Evolutionary conservation across 148 eudicot species (phyloP).

Genomic region (Spergularia marina): DNA sequence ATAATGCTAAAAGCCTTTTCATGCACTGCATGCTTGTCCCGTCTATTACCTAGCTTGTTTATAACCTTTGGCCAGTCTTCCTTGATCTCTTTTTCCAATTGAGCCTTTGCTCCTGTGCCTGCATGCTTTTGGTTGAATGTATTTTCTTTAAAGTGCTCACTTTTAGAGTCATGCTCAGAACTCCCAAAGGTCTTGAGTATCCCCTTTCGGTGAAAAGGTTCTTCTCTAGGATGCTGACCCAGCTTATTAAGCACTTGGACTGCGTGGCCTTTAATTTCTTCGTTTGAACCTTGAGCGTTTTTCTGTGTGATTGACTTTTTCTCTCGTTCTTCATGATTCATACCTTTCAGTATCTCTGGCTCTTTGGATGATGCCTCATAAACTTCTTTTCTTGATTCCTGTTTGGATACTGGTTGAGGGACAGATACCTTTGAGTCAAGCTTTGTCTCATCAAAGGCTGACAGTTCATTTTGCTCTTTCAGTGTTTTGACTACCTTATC

Average conservation of each 20-base stretch:
- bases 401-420: conserved; percentile 17
- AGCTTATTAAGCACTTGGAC: not conserved
- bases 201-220: conserved; percentile 26
- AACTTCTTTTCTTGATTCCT: conserved; percentile 5
- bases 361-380: conserved; percentile 26
- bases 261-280: conserved; percentile 16
- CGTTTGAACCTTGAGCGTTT: conserved; percentile 5
- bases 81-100: conserved; percentile 42
- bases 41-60: conserved; percentile 34
- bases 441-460: conserved; percentile 20
- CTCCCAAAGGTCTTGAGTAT: conserved; percentile 9
- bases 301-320: conserved; percentile 7
- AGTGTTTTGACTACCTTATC: conserved; percentile 8
- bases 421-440: not conserved
- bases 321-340: conserved; percentile 15
- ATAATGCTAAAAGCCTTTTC: conserved; percentile 47
- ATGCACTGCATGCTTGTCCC: conserved; percentile 29
- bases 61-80: conserved; percentile 43
- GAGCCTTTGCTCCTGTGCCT: conserved; percentile 28
- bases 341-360: conserved; percentile 11
- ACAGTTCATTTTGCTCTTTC: conserved; percentile 1
- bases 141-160: conserved; percentile 8
- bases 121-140: conserved; percentile 22
- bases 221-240: conserved; percentile 16
- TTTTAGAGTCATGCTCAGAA: conserved; percentile 4